phyloP scores from a whole-genome alignment of 2,329 filamentous ascomycete species.

The Elsinoe fawcettii region DNA sequence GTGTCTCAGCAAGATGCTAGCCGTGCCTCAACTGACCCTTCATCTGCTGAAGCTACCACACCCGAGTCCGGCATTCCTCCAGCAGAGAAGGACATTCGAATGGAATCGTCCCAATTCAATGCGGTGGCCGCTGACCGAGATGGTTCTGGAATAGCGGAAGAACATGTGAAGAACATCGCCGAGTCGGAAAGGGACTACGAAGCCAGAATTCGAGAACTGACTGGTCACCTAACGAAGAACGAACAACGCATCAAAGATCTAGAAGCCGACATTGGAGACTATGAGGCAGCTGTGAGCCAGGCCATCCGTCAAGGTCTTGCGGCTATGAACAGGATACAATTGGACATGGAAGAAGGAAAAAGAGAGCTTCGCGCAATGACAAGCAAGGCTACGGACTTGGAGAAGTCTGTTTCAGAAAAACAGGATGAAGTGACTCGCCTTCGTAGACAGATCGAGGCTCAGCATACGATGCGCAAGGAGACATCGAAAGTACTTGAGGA shows the following conservation, averaged over 20 bases:
- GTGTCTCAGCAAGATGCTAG: background rate
- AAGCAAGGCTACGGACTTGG: background rate
- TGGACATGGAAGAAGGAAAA: background rate
- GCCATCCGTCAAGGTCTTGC: background rate
- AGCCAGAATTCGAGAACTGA: background rate
- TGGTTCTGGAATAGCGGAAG: background rate
- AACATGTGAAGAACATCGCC: background rate
- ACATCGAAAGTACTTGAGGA: too few relatives aligned
- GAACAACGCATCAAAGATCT: background rate
- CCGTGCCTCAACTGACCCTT: background rate
- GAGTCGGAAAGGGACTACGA: background rate
- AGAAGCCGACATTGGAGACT: background rate
- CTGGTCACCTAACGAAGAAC: background rate
- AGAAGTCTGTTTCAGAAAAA: background rate
- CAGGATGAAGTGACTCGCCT: background rate
- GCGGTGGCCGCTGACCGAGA: background rate
- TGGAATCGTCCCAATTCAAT: background rate
- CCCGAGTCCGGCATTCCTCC: too few relatives aligned
- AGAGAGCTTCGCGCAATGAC: conserved; percentile 3
- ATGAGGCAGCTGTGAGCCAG: background rate
- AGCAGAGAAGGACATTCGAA: too few relatives aligned
- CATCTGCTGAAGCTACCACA: too few relatives aligned
- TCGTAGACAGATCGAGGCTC: background rate
- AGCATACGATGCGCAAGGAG: background rate
- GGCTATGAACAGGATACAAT: background rate